Percentiles rank a stretch among this genome's conserved stretches.
These are phyloP conservation scores for Phytopythium sindhum DNA, from an alignment of 352 stramenopile species.

Conservation along the genomic window DNA sequence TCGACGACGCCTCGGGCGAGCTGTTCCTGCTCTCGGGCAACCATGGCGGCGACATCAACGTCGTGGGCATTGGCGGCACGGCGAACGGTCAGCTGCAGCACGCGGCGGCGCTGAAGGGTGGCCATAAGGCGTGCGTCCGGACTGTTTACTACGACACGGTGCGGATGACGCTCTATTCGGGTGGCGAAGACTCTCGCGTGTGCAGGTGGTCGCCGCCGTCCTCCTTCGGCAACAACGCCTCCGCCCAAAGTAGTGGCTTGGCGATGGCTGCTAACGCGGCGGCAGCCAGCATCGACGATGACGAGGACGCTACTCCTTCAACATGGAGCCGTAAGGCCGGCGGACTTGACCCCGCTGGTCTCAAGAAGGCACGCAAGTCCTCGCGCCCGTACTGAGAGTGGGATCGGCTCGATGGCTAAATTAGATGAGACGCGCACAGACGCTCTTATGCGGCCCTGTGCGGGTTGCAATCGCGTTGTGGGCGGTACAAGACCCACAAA, in stretches of 20 bases:
- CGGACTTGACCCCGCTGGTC: constrained; percentile 34
- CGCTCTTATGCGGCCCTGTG: not conserved
- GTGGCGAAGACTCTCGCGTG: constrained; percentile 83
- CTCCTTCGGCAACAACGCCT: not conserved
- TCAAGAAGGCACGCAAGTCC: constrained; percentile 74
- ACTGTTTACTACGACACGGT: constrained; percentile 70
- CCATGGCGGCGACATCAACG: constrained; percentile 73
- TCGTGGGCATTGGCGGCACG: constrained; percentile 53
- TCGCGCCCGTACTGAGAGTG: constrained; percentile 59
- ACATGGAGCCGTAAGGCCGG: constrained; percentile 18
- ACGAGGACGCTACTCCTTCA: constrained; percentile 5
- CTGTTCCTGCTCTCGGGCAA: constrained; percentile 79
- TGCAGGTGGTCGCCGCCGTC: constrained; percentile 62
- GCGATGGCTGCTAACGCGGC: not conserved
- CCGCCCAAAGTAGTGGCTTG: not conserved
- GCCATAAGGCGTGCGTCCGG: constrained; percentile 85
- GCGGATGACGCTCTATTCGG: constrained; percentile 59
- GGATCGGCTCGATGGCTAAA: not conserved
- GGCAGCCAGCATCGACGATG: not conserved
- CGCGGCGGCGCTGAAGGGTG: constrained; percentile 42
- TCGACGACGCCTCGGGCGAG: constrained; percentile 63
- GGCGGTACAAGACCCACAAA: not conserved
- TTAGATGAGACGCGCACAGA: not conserved
- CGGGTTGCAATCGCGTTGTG: not conserved
- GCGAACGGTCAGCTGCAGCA: constrained; percentile 53